phyloP scores from a whole-genome alignment of 2,329 filamentous ascomycete species.

The Sordariomycetes sp. region DNA sequence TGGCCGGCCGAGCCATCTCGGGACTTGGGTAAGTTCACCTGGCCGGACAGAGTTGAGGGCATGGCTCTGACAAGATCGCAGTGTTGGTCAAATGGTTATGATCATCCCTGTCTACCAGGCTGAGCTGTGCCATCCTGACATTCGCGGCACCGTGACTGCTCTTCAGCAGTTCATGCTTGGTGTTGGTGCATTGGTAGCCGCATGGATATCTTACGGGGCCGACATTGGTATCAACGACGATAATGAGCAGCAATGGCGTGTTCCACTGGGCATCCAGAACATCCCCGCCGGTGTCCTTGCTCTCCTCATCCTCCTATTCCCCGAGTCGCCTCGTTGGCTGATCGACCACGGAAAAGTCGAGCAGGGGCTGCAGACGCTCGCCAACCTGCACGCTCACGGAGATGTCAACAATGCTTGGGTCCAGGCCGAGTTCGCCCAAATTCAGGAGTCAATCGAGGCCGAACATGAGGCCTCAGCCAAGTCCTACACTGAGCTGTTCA shows the following conservation, averaged over 20 bases:
- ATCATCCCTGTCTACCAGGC: constrained; percentile 60
- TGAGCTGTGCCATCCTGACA: constrained; percentile 69
- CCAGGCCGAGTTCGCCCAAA: constrained; percentile 8
- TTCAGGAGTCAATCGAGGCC: constrained; percentile 5
- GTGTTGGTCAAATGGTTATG: constrained; percentile 32
- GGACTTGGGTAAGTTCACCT: too few relatives aligned
- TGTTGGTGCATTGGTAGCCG: constrained; percentile 61
- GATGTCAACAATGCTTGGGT: constrained; percentile 8
- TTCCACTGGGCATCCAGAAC: constrained; percentile 25
- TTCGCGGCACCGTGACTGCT: constrained; percentile 65
- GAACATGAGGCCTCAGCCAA: constrained; percentile 37
- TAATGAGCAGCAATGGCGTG: constrained; percentile 21
- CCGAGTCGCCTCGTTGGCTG: constrained; percentile 14
- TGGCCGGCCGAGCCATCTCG: constrained; percentile 12
- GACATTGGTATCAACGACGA: constrained; percentile 10
- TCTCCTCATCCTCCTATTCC: constrained; percentile 14
- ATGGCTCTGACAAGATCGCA: too few relatives aligned
- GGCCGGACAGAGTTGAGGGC: too few relatives aligned
- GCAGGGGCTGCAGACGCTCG: constrained; percentile 16
- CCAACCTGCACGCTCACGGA: constrained; percentile 21
- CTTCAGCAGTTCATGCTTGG: constrained; percentile 80
- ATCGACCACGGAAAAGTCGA: constrained; percentile 14
- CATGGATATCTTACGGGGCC: constrained; percentile 63
- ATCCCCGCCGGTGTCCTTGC: constrained; percentile 23
- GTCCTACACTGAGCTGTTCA: constrained; percentile 62